Evolutionary conservation across 2,329 filamentous ascomycete genomes (phyloP).

Genomic region (Herpotrichia juniperi): DNA sequence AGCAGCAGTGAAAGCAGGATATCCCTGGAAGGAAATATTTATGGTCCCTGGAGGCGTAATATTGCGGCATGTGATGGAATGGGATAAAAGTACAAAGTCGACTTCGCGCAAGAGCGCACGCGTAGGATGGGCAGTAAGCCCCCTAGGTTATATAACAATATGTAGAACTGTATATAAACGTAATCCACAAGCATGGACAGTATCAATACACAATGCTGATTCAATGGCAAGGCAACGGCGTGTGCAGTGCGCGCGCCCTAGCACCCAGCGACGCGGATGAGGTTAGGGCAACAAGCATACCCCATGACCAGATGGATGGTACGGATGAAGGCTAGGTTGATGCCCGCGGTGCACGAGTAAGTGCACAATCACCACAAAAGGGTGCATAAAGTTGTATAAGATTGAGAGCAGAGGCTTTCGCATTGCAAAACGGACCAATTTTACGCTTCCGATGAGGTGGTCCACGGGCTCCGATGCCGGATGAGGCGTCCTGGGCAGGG

Average conservation of each 20-base stretch:
- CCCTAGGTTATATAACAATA: background rate
- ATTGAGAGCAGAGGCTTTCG: background rate
- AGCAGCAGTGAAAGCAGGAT: background rate
- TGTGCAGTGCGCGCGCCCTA: no score
- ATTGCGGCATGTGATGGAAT: no score
- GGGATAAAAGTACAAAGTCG: background rate
- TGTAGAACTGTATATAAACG: no score
- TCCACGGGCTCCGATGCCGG: slow-evolving; percentile 13
- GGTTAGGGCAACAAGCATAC: background rate
- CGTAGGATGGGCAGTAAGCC: background rate
- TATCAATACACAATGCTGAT: no score
- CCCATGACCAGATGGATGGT: background rate
- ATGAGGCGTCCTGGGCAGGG: slow-evolving; percentile 14
- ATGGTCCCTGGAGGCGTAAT: background rate
- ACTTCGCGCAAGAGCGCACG: background rate
- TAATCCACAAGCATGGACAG: no score
- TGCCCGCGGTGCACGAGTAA: slow-evolving; percentile 3
- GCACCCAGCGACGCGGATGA: no score
- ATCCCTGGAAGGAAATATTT: background rate
- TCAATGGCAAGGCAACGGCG: no score
- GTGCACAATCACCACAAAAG: background rate
- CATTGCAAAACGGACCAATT: background rate
- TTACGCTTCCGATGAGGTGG: slow-evolving; percentile 11
- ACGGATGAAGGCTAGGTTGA: background rate
- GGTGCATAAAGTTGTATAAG: background rate